A percentile compares a stretch with the other conserved stretches of the same genome.
phyloP scores from a whole-genome alignment of 2,329 filamentous ascomycete species.

The Pezicula carpinea region DNA sequence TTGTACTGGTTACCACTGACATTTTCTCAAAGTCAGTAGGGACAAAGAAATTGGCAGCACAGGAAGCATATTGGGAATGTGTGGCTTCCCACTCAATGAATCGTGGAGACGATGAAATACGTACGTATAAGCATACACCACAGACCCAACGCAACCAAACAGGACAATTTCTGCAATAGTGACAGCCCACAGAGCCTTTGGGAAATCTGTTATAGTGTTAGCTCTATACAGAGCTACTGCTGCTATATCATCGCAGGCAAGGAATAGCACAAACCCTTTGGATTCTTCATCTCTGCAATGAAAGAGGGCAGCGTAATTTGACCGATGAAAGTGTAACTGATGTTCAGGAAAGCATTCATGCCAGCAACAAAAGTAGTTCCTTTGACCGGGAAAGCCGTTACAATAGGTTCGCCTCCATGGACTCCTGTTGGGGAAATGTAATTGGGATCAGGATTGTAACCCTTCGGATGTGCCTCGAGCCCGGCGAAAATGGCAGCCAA shows the following conservation, averaged over 20 bases:
- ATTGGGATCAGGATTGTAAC: conserved; percentile 49
- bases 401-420: conserved; percentile 55
- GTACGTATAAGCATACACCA: conserved; percentile 76
- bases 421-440: conserved; percentile 28
- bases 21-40: no score
- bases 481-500: conserved; percentile 79
- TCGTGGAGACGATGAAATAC: no score
- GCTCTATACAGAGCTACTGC: no score
- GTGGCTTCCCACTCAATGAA: no score
- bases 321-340: conserved; percentile 93
- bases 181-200: conserved; percentile 86
- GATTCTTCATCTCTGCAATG: conserved; percentile 86
- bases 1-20: conserved; percentile 75
- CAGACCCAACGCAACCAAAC: conserved; percentile 75
- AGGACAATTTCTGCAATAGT: conserved; percentile 84
- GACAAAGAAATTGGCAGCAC: no score
- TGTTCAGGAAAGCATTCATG: conserved; percentile 89
- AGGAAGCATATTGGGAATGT: no score
- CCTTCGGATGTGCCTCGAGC: conserved; percentile 68
- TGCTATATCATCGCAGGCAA: no score
- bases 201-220: conserved; percentile 61
- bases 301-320: conserved; percentile 93
- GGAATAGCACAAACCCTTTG: conserved; percentile 20
- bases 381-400: conserved; percentile 60
- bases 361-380: conserved; percentile 77